These are phyloP conservation scores for Backusella sp. DNA, from an alignment of 192 early-diverging fungal species.

Conservation along the genomic window DNA sequence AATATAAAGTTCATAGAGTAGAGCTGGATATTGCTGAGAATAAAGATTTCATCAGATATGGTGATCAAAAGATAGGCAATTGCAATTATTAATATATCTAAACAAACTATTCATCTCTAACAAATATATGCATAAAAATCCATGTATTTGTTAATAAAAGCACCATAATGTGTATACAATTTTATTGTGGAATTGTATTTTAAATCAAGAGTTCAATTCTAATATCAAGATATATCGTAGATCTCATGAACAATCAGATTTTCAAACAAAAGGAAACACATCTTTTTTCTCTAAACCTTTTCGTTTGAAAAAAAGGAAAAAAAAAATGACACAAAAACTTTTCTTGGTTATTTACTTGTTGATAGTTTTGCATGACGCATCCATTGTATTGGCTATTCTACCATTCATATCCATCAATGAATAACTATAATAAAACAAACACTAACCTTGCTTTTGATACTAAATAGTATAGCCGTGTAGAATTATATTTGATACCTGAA, in stretches of 20 bases:
- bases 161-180: background rate
- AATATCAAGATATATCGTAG: background rate
- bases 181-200: background rate
- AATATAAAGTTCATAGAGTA: background rate
- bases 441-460: background rate
- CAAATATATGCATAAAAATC: background rate
- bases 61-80: background rate
- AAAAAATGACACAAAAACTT: background rate
- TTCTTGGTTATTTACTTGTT: background rate
- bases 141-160: background rate
- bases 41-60: conserved; percentile 3
- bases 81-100: background rate
- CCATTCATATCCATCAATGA: background rate
- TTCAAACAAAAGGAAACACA: background rate
- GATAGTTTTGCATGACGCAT: background rate
- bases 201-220: background rate
- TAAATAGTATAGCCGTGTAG: background rate
- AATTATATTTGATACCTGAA: background rate
- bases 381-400: background rate
- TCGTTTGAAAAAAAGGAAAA: background rate
- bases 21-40: background rate
- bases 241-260: background rate
- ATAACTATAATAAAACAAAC: background rate
- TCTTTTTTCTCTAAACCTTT: background rate
- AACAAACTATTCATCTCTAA: background rate